phyloP scores from a whole-genome alignment of 2,329 filamentous ascomycete species.

The Penicillium concentricum region DNA sequence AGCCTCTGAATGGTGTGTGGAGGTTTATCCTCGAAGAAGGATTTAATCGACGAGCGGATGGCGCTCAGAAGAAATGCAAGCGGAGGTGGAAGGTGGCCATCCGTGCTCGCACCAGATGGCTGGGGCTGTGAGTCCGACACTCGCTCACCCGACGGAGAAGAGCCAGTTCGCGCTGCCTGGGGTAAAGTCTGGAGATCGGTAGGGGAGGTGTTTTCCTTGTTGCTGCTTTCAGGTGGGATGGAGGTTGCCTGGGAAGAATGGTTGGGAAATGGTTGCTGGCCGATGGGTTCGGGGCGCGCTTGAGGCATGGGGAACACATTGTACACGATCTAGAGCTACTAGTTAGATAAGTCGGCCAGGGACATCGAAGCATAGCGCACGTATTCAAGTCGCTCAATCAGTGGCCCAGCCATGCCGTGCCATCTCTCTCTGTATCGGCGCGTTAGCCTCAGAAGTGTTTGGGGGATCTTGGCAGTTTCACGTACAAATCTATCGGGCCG shows the following conservation, averaged over 20 bases:
- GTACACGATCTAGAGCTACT: conserved; percentile 64
- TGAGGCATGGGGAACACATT: conserved; percentile 72
- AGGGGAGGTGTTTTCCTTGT: conserved; percentile 39
- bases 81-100: conserved; percentile 59
- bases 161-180: conserved; percentile 39
- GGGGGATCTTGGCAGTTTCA: conserved; percentile 6
- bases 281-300: conserved; percentile 40
- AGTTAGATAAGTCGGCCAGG: conserved; percentile 5
- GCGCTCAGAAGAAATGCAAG: conserved; percentile 62
- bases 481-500: conserved; percentile 60
- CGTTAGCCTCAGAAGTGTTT: conserved; percentile 32
- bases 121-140: conserved; percentile 44
- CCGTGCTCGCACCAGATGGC: conserved; percentile 48
- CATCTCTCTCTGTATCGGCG: conserved; percentile 60
- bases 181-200: conserved; percentile 31
- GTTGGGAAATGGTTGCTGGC: conserved; percentile 24
- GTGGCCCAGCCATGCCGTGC: conserved; percentile 63
- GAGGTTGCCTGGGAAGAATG: conserved; percentile 27
- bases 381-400: conserved; percentile 68
- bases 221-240: conserved; percentile 32
- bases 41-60: conserved; percentile 60
- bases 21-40: conserved; percentile 69
- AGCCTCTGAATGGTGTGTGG: conserved; percentile 93
- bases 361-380: conserved; percentile 36
- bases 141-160: conserved; percentile 41